Conservation (phyloP, 1,284 basidiomycete genomes). For the Apiotrichum montevideense region DNA sequence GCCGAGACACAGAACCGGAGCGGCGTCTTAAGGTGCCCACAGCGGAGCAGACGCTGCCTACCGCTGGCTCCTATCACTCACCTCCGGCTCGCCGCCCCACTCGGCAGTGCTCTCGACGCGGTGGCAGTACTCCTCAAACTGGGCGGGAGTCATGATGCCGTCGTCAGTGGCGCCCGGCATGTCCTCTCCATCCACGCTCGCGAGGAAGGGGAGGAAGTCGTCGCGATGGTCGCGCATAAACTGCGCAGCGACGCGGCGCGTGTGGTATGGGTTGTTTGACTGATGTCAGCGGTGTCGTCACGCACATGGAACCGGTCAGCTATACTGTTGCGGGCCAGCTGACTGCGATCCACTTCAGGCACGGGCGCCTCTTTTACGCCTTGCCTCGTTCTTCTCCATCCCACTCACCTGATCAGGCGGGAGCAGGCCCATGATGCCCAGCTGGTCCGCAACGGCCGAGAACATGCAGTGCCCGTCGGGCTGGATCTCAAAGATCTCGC, state of each 20-base stretch:
- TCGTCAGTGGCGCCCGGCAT: slow-evolving; percentile 60
- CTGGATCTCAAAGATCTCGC: slow-evolving; percentile 74
- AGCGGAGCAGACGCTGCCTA: no score
- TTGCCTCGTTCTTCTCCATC: no score
- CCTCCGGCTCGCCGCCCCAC: slow-evolving; percentile 97
- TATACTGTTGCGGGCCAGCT: no score
- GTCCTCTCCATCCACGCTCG: slow-evolving; percentile 69
- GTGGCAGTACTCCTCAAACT: slow-evolving; percentile 73
- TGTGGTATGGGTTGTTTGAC: slow-evolving; percentile 36
- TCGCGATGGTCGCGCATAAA: slow-evolving; percentile 80
- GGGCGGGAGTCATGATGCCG: slow-evolving; percentile 64
- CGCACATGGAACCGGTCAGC: neutral
- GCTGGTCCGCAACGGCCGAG: slow-evolving; percentile 81
- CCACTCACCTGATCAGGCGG: slow-evolving; percentile 27
- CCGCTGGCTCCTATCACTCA: slow-evolving; percentile 27
- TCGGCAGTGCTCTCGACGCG: slow-evolving; percentile 73
- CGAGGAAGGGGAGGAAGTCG: slow-evolving; percentile 91
- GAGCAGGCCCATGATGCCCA: slow-evolving; percentile 41
- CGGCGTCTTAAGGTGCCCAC: no score
- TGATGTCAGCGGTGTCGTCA: slow-evolving; percentile 1
- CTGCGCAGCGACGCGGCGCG: slow-evolving; percentile 66
- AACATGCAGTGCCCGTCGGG: slow-evolving; percentile 95
- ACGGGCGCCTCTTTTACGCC: no score
- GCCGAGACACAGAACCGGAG: no score
- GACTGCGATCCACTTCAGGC: no score